Evolutionary conservation across 2,329 filamentous ascomycete species (phyloP).

Genomic region (Penicillium sp.): DNA sequence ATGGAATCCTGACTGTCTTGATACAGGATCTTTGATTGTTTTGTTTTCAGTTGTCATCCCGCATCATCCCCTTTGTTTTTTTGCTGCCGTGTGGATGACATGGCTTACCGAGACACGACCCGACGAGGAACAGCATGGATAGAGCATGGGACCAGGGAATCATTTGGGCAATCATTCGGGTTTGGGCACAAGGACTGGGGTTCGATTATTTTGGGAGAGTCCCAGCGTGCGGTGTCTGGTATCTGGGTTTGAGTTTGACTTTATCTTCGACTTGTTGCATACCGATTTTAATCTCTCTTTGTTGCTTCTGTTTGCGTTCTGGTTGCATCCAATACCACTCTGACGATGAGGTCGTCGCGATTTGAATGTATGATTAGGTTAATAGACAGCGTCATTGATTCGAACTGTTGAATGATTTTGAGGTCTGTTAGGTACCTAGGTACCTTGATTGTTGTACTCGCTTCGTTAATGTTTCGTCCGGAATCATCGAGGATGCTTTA

Average conservation of each 20-base stretch:
- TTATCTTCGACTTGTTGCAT: slow-evolving; percentile 7
- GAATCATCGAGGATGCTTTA: no score
- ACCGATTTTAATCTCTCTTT: slow-evolving; percentile 12
- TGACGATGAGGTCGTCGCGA: slow-evolving; percentile 5
- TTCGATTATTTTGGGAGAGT: slow-evolving; percentile 13
- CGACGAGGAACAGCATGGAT: slow-evolving; percentile 25
- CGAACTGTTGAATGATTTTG: no score
- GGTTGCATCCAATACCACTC: slow-evolving; percentile 13
- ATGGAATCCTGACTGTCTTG: slow-evolving; percentile 9
- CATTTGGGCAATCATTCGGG: slow-evolving; percentile 17
- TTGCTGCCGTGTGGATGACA: slow-evolving; percentile 21
- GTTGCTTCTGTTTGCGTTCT: slow-evolving; percentile 19
- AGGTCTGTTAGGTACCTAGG: no score
- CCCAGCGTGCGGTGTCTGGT: slow-evolving; percentile 20
- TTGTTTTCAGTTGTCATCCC: slow-evolving; percentile 13
- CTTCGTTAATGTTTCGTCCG: no score
- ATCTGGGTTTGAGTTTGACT: slow-evolving; percentile 13
- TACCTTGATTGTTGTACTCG: no score
- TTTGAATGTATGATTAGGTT: slow-evolving; percentile 5
- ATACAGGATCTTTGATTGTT: neutral
- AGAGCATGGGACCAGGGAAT: slow-evolving; percentile 17
- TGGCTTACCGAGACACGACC: slow-evolving; percentile 25
- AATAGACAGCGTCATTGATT: no score
- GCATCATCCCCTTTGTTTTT: slow-evolving; percentile 12
- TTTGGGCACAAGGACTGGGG: slow-evolving; percentile 16